Percentiles rank a stretch among this genome's conserved stretches.
phyloP scores from a whole-genome alignment of 108 stramenopile genomes.

The Asterionellopsis glacialis region DNA sequence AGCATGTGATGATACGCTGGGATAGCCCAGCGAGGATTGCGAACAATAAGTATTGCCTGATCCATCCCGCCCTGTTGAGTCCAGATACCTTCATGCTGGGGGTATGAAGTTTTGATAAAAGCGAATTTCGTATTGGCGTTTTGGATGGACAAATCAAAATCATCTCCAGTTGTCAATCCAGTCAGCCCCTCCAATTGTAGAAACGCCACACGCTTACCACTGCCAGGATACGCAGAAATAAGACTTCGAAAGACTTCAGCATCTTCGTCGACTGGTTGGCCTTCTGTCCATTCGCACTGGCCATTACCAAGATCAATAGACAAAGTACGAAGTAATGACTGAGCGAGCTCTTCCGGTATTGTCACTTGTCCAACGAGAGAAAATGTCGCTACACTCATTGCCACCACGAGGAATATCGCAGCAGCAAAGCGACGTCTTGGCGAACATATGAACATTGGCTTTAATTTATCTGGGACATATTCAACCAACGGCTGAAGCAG shows the following conservation, averaged over 20 bases:
- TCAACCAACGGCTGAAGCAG: too few relatives aligned
- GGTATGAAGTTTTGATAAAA: constrained; percentile 1
- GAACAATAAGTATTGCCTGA: constrained; percentile 4
- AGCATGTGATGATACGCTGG: constrained; percentile 11
- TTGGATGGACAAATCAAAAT: constrained; percentile 2
- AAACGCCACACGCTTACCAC: constrained; percentile 3
- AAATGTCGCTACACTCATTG: too few relatives aligned
- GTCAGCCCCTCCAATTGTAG: constrained; percentile 5
- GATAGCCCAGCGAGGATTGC: constrained; percentile 7
- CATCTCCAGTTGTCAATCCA: constrained; percentile 2
- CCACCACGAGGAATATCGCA: too few relatives aligned
- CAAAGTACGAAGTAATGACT: not conserved
- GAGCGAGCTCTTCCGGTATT: too few relatives aligned
- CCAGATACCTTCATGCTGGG: constrained; percentile 12
- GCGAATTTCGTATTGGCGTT: not conserved
- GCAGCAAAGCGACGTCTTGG: too few relatives aligned
- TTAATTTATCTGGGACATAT: too few relatives aligned
- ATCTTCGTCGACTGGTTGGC: not conserved
- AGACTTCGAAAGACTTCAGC: not conserved
- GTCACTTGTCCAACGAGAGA: too few relatives aligned
- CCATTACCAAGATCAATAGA: constrained; percentile 1
- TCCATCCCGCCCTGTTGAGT: not conserved
- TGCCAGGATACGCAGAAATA: constrained; percentile 7
- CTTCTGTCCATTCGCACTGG: not conserved
- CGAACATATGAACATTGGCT: too few relatives aligned